Evolutionary conservation across 2,329 filamentous ascomycete genomes (phyloP), one percentile per base, ranked within the genome.

Genomic region (Geoglossum cookeanum): DNA sequence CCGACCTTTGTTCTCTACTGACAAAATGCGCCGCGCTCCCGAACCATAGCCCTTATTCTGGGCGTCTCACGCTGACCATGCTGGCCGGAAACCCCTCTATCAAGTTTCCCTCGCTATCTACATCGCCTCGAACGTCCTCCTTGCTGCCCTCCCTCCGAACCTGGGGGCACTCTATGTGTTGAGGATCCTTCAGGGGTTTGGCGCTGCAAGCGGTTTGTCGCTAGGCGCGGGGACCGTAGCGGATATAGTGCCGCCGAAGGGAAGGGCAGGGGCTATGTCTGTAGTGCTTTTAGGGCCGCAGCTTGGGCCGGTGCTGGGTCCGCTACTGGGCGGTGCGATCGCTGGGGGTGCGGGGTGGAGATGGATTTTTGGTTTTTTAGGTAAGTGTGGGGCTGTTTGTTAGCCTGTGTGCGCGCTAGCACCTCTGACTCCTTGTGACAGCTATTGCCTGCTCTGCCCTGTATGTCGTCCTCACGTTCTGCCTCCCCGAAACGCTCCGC

Each of bases 401-500:
- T 39, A 27, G 13, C 11, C 55, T 17, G 11, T 56, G 32, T 22
- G 17, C 29, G 30, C 54, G 22, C 2, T 22, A 22, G 22, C 22
- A 22, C 22, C 22, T 1, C 22, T 22, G 22, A 22, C 22, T 22
- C 22, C 22, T 22, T 22, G 22, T 22, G 22, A 22, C 22, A 66
- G 68, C 64, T 8, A 65, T 68, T 13, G 58, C 60, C 11, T 63
- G 67, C 60, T 59, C 22, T 62, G 48, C 58, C 60, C 2, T 65
- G 59, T 61, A 59, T 63, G 29, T 68, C 62, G 29, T 65, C 3
- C 64, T 72, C 22, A 32, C 68, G 22, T 66, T 74, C 56, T 68
- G 67, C 57, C 70, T 75, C 5, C 73, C 73, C 0, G 73, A 75
- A 60, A 75, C 73, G 1, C 64, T 75, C 7, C 69, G 72, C 30